phyloP scores from a whole-genome alignment of 768 basidiomycete genomes.

The Hortiboletus flavorubellus region DNA sequence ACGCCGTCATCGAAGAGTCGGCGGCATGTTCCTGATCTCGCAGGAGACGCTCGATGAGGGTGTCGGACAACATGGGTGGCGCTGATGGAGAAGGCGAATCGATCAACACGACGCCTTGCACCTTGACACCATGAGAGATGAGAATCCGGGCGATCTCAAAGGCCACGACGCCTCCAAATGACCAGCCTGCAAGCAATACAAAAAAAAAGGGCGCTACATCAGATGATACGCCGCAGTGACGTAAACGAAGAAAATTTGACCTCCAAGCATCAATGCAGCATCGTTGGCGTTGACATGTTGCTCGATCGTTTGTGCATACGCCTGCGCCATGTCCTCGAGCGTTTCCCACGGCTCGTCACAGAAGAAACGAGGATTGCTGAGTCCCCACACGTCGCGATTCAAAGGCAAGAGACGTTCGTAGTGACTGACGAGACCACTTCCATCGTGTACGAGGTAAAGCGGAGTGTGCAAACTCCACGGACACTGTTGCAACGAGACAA shows the following conservation, averaged over 20 bases:
- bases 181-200: slow-evolving; percentile 54
- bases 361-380: slow-evolving; percentile 54
- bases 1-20: slow-evolving; percentile 30
- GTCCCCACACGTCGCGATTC: slow-evolving; percentile 55
- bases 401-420: slow-evolving; percentile 46
- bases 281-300: slow-evolving; percentile 31
- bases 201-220: neutral
- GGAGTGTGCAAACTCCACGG: slow-evolving; percentile 29
- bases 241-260: slow-evolving; percentile 32
- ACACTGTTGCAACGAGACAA: slow-evolving; percentile 38
- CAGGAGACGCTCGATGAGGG: slow-evolving; percentile 48
- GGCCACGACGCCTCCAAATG: slow-evolving; percentile 71
- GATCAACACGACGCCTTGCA: slow-evolving; percentile 61
- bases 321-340: slow-evolving; percentile 49
- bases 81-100: slow-evolving; percentile 60
- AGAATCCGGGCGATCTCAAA: slow-evolving; percentile 61
- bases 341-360: slow-evolving; percentile 45
- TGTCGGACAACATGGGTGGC: slow-evolving; percentile 49
- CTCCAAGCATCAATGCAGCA: slow-evolving; percentile 51
- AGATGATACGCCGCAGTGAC: neutral
- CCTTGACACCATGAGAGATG: slow-evolving; percentile 33
- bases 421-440: slow-evolving; percentile 58
- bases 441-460: slow-evolving; percentile 70
- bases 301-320: slow-evolving; percentile 44
- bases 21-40: slow-evolving; percentile 28